Base-by-base conservation (phyloP, 2,329 filamentous ascomycete genomes). In the Talaromyces amestolkiae region DNA sequence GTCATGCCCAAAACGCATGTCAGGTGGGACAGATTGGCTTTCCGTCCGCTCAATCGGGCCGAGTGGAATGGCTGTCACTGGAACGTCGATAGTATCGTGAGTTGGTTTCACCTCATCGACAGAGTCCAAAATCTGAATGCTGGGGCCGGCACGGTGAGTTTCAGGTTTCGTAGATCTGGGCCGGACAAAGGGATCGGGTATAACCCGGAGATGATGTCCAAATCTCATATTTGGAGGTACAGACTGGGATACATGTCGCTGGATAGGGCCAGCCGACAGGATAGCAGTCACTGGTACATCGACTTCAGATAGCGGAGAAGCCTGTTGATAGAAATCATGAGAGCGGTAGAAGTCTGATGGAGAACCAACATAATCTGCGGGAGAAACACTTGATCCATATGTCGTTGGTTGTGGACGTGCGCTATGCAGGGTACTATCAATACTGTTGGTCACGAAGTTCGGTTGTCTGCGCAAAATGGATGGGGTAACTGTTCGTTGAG, bases 161-260 rank as follows among this genome's bases (percentile, higher is more conserved):
- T 31, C 27, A 31, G 27, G 27, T 31, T 31, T 31, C 27, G 27
- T 31, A 31, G 27, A 31, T 31, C 27, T 31, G 27, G 27, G 27
- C 27, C 27, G 27, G 6, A 31, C 27, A 6, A 31, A 31, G 27
- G 27, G 27, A 31, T 31, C 27, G 5, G 27, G 27, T 7, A 31
- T 7, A 1, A 31, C 27, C 6, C 27, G 27, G 27, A 31, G 27
- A 31, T 31, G 27, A 8, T 31, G 27, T 31, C 27, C 27, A 31
- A 90, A 97, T 75, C 87, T 89, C 93, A 97, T 97, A 79, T 96
- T 89, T 7, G 94, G 94, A 51, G 94, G 94, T 0, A 97, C 94
- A 5, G 93, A 97, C 77, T 97, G 92, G 31, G 92, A 96, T 56
- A 84, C 82, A 73, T 95, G 90, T 60, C 94, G 90, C 53, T 89